Percentiles rank a stretch among this genome's conserved stretches.
Conservation (phyloP, 2,329 filamentous ascomycete species). For the Metarhizium brunneum region DNA sequence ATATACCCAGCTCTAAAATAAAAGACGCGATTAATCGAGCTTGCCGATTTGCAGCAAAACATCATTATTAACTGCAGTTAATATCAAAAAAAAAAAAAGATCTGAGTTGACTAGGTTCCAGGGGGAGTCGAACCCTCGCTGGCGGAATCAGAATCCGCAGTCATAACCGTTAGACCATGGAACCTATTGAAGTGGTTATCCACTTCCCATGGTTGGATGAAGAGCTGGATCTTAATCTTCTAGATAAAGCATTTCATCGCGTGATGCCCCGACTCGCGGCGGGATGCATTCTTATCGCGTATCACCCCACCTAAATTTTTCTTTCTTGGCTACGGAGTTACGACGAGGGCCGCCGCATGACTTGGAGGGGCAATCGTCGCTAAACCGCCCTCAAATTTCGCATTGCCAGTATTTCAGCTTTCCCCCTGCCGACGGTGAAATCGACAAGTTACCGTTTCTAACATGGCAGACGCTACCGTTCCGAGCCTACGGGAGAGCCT, state of each 20-base stretch:
- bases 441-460: not conserved
- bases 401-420: not conserved
- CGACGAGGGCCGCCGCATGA: not conserved
- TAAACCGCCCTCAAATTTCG: not conserved
- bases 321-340: slow-evolving; percentile 10
- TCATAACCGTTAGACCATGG: slow-evolving; percentile 28
- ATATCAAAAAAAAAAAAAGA: slow-evolving; percentile 1
- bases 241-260: not conserved
- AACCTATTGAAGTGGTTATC: slow-evolving; percentile 18
- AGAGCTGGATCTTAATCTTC: not conserved
- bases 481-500: slow-evolving; percentile 64
- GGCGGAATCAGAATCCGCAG: slow-evolving; percentile 27
- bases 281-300: slow-evolving; percentile 8
- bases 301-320: slow-evolving; percentile 27
- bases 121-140: slow-evolving; percentile 28
- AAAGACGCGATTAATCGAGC: not conserved
- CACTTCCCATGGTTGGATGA: slow-evolving; percentile 15
- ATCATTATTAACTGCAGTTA: not conserved
- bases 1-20: not conserved
- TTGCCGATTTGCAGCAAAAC: not conserved
- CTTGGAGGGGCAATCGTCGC: slow-evolving; percentile 3
- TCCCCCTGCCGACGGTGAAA: not conserved
- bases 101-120: slow-evolving; percentile 19
- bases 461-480: slow-evolving; percentile 37
- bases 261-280: not conserved